Evolutionary conservation across 148 eudicot species (phyloP).

Genomic region (Dysphania ambrosioides): DNA sequence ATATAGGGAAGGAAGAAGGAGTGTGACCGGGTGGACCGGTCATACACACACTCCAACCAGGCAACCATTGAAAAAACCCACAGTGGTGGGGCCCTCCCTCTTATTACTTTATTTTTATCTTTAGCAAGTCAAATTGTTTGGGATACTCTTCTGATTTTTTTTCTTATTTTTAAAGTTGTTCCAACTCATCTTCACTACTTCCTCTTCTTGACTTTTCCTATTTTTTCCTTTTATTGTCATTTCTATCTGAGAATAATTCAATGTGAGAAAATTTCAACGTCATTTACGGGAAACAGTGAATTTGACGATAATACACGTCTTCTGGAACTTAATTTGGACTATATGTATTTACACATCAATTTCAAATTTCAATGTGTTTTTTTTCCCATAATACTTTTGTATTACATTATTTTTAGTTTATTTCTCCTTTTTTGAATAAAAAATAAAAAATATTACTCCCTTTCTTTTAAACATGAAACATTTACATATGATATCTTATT

Average conservation of each 20-base stretch:
- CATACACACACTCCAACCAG: no score
- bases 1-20: slow-evolving; percentile 20
- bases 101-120: not conserved
- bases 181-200: not conserved
- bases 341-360: no score
- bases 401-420: no score
- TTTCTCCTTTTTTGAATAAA: no score
- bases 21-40: slow-evolving; percentile 33
- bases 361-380: no score
- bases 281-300: not conserved
- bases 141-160: not conserved
- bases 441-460: no score
- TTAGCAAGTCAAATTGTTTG: not conserved
- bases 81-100: not conserved
- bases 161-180: not conserved
- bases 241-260: not conserved
- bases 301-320: not conserved
- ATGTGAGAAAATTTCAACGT: no score
- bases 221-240: not conserved
- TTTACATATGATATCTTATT: no score
- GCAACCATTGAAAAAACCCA: not conserved
- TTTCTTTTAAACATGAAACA: no score
- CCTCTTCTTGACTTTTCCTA: not conserved
- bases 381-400: no score
- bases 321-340: not conserved